phyloP scores from a whole-genome alignment of 2,329 filamentous ascomycete species.

The Pseudocercospora pini-densiflorae region DNA sequence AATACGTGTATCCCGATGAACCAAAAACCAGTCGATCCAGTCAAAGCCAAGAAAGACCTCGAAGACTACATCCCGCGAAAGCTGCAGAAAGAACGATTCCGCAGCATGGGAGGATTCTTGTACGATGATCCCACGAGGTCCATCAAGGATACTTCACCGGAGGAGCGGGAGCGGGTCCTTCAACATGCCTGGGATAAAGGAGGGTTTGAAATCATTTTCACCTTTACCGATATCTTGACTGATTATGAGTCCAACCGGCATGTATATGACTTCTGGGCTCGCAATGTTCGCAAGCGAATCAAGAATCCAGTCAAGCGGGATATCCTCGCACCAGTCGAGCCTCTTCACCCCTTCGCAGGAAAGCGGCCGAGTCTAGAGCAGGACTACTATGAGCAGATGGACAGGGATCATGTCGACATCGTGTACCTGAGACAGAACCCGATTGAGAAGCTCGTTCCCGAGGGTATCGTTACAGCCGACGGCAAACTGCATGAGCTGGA shows the following conservation, averaged over 20 bases:
- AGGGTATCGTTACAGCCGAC: constrained; percentile 53
- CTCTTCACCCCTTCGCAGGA: constrained; percentile 54
- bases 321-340: constrained; percentile 47
- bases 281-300: constrained; percentile 56
- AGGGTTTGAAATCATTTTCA: constrained; percentile 60
- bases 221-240: constrained; percentile 58
- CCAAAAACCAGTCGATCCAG: constrained; percentile 40
- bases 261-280: constrained; percentile 60
- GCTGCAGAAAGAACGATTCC: constrained; percentile 47
- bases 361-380: constrained; percentile 48
- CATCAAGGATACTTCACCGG: constrained; percentile 25
- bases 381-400: constrained; percentile 52
- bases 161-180: constrained; percentile 53
- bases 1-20: constrained; percentile 68
- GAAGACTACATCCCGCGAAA: constrained; percentile 15
- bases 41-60: constrained; percentile 23
- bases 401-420: constrained; percentile 47
- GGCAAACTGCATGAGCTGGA: constrained; percentile 48
- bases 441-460: constrained; percentile 54
- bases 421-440: constrained; percentile 48
- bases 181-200: constrained; percentile 55
- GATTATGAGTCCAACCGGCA: constrained; percentile 54
- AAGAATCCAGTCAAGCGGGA: constrained; percentile 54
- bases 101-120: constrained; percentile 24
- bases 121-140: constrained; percentile 19